Evolutionary conservation across 805 yeast species (phyloP), one percentile per base, ranked within the genome.

Genomic region (Candida quercuum): DNA sequence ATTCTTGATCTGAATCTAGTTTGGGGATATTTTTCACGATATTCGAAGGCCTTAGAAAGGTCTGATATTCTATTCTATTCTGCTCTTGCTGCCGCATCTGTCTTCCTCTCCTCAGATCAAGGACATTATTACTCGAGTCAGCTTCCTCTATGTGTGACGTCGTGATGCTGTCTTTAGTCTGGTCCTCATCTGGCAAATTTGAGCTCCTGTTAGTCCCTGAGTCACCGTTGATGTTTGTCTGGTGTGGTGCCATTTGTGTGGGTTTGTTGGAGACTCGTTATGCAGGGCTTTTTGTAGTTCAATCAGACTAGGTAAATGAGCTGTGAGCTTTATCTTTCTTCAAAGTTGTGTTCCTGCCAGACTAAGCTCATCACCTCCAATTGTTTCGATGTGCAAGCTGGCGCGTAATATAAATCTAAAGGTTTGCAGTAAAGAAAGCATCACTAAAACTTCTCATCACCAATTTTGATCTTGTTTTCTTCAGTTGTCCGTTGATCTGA

Each of bases 11-110:
- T 11, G 24, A n/a, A 16, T 6, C 17, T 21, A 8, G n/a, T 19
- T 14, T 36, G 15, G 20, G 47, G 15, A 48, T 48, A 33, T 48
- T 43, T 33, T 39, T 46, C 13, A 48, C 48, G 4, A 46, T 27
- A 24, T 40, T 48, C 11, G 46, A 32, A 3, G 43, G 42, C 19
- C 52, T 32, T 29, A 7, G 12, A 14, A 27, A 35, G 32, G 9
- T 30, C 16, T n/a, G 32, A 14, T 7, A 35, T 28, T 5, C 32
- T n/a, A 15, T 23, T 17, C 10, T 23, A 6, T 9, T 33, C 9
- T 28, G 24, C 19, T n/a, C 19, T 11, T 27, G 11, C 27, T 24
- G 27, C n/a, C n/a, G 11, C 29, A 19, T 8, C 37, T 16, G 28
- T 14, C 15, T 14, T n/a, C 17, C 20, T 10, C 14, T 28, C 11